Evolutionary conservation across 2,329 filamentous ascomycete genomes (phyloP).

Genomic region (Dactylellina haptotyla): DNA sequence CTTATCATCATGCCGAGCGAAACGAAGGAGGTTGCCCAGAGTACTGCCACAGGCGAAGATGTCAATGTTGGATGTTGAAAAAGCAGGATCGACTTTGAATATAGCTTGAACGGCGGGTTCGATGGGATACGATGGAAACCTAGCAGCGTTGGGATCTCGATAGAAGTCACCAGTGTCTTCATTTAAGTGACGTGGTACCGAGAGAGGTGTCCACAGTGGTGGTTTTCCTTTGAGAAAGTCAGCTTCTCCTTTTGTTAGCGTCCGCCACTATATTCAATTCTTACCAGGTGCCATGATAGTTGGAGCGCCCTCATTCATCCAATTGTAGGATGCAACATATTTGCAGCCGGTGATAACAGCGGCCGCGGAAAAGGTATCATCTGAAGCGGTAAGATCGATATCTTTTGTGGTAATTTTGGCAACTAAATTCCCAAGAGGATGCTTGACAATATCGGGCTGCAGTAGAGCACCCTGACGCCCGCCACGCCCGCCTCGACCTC

Average conservation of each 20-base stretch:
- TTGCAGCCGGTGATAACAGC: constrained; percentile 58
- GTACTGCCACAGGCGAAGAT: constrained; percentile 72
- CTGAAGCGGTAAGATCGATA: constrained; percentile 29
- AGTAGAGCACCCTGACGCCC: constrained; percentile 6
- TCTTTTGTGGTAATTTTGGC: constrained; percentile 29
- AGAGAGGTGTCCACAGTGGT: constrained; percentile 65
- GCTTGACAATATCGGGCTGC: constrained; percentile 34
- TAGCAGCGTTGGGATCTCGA: constrained; percentile 68
- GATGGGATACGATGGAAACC: constrained; percentile 65
- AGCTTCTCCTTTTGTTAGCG: constrained; percentile 28
- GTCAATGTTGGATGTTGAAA: constrained; percentile 63
- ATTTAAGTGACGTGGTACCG: constrained; percentile 59
- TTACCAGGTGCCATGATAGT: constrained; percentile 65
- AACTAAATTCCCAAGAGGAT: constrained; percentile 34
- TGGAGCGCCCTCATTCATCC: constrained; percentile 61
- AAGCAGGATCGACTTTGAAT: constrained; percentile 61
- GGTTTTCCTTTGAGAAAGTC: constrained; percentile 63
- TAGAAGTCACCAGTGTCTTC: constrained; percentile 67
- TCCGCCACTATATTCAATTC: constrained; percentile 40
- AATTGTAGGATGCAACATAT: constrained; percentile 68
- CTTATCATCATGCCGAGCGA: constrained; percentile 64
- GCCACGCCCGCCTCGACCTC: neutral
- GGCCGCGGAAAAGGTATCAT: constrained; percentile 20
- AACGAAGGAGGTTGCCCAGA: constrained; percentile 71
- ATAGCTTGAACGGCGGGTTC: constrained; percentile 66